Evolutionary conservation across 1,284 basidiomycete species (phyloP), one percentile per base, ranked within the genome.

Genomic region (Puccinia polysora): DNA sequence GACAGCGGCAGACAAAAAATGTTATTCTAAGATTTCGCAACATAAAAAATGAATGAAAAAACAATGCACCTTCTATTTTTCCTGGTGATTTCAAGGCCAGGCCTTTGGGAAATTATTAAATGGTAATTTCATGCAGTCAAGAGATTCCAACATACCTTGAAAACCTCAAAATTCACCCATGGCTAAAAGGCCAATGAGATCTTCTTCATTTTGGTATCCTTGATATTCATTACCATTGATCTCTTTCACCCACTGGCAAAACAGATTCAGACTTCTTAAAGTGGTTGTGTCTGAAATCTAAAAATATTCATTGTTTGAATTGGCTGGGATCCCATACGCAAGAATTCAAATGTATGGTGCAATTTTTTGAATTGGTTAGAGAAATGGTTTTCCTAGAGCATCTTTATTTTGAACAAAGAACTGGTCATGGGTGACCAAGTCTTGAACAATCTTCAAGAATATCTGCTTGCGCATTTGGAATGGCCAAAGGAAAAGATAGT

Each of bases 61-160:
- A 40, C 8, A 15, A 56, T 15, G 20, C 6, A 56, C 53, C 18
- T 50, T 20, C 20, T 64, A 40, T 32, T 64, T 47, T 28, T 45
- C 62, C 20, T 28, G 18, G 28, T 49, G 50, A 20, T 49, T 4
- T 23, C 43, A 40, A 15, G 5, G 2, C 62, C 7, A 49, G 2
- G 45, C 43, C 34, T 23, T 25, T 47, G 40, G 62, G 25, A n/a
- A 64, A 38, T 23, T 63, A 23, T 45, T 63, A 32, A 18, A 45
- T 23, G 28, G 14, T n/a, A 32, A 63, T 18, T 64, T 14, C 62
- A 64, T 64, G 45, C 62, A 47, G 50, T 64, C 45, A 14, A 64
- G 14, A 12, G 28, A 64, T 2, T 30, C 62, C 10, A 64, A 32
- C 20, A 47, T 49, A 6, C 62, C 62, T 50, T n/a, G 45, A 30